phyloP scores from a whole-genome alignment of 768 basidiomycete genomes.

The Phaffia tasmanica region DNA sequence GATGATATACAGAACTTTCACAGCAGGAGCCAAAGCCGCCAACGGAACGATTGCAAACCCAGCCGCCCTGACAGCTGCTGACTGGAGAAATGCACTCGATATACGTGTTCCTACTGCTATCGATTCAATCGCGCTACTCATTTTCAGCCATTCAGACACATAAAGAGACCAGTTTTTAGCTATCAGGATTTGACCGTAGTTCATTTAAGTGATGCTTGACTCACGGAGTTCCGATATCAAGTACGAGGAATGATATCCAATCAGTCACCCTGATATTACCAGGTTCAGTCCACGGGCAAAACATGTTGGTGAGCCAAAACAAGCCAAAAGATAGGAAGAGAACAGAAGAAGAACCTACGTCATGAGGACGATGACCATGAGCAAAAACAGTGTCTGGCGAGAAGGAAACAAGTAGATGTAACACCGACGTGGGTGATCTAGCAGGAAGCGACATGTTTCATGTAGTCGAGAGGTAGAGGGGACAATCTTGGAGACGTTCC shows the following conservation, averaged over 20 bases:
- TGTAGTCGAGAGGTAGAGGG: constrained; percentile 50
- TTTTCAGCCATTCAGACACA: no score
- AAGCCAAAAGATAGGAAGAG: not conserved
- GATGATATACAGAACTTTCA: constrained; percentile 56
- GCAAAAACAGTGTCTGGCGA: constrained; percentile 85
- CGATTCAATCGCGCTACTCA: constrained; percentile 44
- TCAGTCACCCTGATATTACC: constrained; percentile 52
- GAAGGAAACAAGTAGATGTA: constrained; percentile 40
- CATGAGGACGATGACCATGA: constrained; percentile 54
- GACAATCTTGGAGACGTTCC: constrained; percentile 56
- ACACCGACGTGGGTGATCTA: constrained; percentile 75
- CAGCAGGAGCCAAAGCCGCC: constrained; percentile 68
- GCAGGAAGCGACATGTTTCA: constrained; percentile 78
- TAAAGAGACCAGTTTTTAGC: not conserved
- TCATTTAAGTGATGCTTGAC: constrained; percentile 6
- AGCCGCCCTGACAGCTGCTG: constrained; percentile 64
- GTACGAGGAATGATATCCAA: constrained; percentile 78
- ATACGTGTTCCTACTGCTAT: constrained; percentile 64
- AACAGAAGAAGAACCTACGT: constrained; percentile 46
- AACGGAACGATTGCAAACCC: constrained; percentile 73
- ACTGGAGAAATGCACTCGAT: constrained; percentile 65
- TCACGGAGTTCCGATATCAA: constrained; percentile 67
- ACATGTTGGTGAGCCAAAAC: not conserved
- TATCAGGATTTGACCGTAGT: not conserved
- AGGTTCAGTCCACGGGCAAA: not conserved